A percentile compares a stretch with the other conserved stretches of the same genome.
Evolutionary conservation across 1,284 basidiomycete genomes (phyloP).

Genomic region (Coriolopsis trogii): DNA sequence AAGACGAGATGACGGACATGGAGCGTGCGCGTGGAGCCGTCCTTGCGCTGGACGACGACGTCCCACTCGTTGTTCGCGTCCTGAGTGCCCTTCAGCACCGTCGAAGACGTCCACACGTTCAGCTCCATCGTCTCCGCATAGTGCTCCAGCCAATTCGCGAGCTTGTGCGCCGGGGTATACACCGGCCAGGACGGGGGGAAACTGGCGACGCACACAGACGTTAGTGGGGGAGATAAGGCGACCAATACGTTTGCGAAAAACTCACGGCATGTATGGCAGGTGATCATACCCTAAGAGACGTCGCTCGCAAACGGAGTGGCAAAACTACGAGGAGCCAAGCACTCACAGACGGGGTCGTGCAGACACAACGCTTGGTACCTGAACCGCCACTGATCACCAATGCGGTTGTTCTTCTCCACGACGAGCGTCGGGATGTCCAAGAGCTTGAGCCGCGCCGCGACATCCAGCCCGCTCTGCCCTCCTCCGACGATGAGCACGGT

Average conservation of each 20-base stretch:
- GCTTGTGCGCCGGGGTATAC: slow-evolving; percentile 59
- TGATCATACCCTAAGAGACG: slow-evolving; percentile 52
- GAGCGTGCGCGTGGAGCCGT: slow-evolving; percentile 48
- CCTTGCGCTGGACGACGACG: slow-evolving; percentile 48
- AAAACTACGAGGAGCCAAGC: background rate
- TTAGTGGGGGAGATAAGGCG: background rate
- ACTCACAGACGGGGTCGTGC: slow-evolving; percentile 68
- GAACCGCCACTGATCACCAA: slow-evolving; percentile 63
- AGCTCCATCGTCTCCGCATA: slow-evolving; percentile 69
- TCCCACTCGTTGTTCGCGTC: slow-evolving; percentile 57
- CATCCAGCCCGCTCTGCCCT: slow-evolving; percentile 65
- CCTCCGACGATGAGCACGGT: slow-evolving; percentile 62
- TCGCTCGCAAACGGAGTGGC: background rate
- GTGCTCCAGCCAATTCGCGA: slow-evolving; percentile 70
- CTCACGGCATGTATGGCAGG: slow-evolving; percentile 50
- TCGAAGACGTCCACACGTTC: slow-evolving; percentile 65
- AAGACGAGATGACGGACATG: slow-evolving; percentile 62
- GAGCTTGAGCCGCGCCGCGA: slow-evolving; percentile 60
- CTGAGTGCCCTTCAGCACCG: slow-evolving; percentile 46
- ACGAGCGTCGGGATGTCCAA: slow-evolving; percentile 55
- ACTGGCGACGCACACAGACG: slow-evolving; percentile 30
- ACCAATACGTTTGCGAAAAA: too few relatives aligned
- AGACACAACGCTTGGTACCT: slow-evolving; percentile 64
- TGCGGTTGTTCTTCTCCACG: slow-evolving; percentile 53
- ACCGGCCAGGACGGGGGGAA: slow-evolving; percentile 67